Evolutionary conservation across 768 basidiomycete genomes (phyloP).

Genomic region (Agrocybe praecox): DNA sequence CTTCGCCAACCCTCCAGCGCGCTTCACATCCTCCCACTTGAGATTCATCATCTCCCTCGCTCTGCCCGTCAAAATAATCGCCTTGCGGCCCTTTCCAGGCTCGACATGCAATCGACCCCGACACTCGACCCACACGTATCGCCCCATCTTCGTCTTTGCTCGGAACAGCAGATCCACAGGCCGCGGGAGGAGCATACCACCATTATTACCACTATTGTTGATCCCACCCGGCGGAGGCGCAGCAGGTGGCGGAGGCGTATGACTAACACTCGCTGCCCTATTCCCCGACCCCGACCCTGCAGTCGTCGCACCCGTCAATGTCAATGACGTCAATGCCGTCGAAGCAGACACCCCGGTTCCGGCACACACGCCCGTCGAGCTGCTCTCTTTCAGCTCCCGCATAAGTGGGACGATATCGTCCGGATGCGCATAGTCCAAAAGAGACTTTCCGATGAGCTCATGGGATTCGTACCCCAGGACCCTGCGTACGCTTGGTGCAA

Average conservation of each 20-base stretch:
- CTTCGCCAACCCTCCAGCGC: constrained; percentile 48
- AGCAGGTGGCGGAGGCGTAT: neutral
- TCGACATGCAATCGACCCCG: constrained; percentile 90
- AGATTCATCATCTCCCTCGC: constrained; percentile 66
- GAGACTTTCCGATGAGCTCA: constrained; percentile 77
- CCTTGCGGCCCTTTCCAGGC: constrained; percentile 92
- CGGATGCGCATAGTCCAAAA: constrained; percentile 85
- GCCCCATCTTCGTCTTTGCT: constrained; percentile 63
- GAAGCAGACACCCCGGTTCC: neutral
- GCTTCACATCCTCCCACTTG: constrained; percentile 58
- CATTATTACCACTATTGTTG: neutral
- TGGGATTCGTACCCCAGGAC: constrained; percentile 87
- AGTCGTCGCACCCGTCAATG: too few species aligned
- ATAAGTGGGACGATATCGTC: constrained; percentile 90
- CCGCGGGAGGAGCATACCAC: constrained; percentile 35
- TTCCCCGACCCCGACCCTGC: too few species aligned
- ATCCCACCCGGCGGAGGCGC: neutral
- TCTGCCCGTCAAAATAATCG: constrained; percentile 88
- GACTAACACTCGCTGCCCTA: neutral
- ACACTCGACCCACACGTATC: constrained; percentile 89
- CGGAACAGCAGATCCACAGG: constrained; percentile 87
- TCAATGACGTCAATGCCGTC: too few species aligned
- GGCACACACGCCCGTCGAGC: constrained; percentile 24
- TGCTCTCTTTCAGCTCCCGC: constrained; percentile 86
- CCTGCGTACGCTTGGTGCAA: constrained; percentile 76